Evolutionary conservation across 2,329 filamentous ascomycete species (phyloP), one percentile per base, ranked within the genome.

Genomic region (Fusarium ambrosium): DNA sequence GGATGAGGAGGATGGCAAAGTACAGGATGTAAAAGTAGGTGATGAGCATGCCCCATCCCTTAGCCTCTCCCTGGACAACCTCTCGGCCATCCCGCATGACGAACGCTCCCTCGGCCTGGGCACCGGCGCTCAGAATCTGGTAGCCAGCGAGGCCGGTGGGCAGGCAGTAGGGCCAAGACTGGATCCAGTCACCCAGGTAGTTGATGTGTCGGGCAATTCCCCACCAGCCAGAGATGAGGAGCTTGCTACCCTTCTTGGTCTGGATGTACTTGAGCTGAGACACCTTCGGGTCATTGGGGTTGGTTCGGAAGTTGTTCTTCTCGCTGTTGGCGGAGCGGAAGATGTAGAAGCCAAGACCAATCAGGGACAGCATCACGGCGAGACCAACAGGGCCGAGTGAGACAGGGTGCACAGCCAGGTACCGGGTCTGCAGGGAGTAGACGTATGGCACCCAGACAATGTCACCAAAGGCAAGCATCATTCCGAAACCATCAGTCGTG

Each of bases 11-110:
- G 14, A 97, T 85, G 4, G 92, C 95, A 85, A 98, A 98, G 86
- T 98, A 98, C 9, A 97, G 79, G 77, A 98, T 88, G 85, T 97
- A 98, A 82, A 98, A 98, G 86, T 98, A 98, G 0, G 95, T 98
- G 76, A 98, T 90, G 55, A 95, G 86, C 84, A 95, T 95, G 56
- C 93, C 95, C 90, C 93, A 97, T 24, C 95, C 95, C 77, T 89
- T 90, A 36, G 94, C 92, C 29, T 92, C 91, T 39, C 92, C 93
- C 64, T 92, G 92, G 16, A 95, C 87, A 2, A 95, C 88, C 77
- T 92, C 89, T 14, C 89, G 89, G 29, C 90, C 89, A 70, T 91
- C 90, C 8, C 84, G 81, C 82, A 90, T 88, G 68, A 90, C 87
- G 68, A 89, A 86, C 0, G 90, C 87, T 11, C 87, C 88, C 61